Conservation (phyloP, 2,329 filamentous ascomycete genomes). For the Trichoderma sp. region DNA sequence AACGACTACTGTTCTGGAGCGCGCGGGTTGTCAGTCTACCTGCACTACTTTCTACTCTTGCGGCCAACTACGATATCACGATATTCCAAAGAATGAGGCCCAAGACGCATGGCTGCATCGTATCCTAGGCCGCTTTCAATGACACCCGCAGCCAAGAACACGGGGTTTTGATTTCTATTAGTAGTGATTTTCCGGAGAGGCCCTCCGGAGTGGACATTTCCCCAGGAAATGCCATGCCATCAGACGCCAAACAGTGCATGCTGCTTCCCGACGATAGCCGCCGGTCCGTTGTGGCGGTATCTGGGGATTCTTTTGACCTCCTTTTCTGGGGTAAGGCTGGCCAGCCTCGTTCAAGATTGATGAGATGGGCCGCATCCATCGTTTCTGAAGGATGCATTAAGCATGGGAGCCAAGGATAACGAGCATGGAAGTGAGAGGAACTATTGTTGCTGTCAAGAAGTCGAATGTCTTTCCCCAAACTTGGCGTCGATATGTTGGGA, state of each 20-base stretch:
- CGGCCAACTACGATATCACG: background rate
- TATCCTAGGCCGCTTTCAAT: background rate
- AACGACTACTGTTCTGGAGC: background rate
- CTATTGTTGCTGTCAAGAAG: background rate
- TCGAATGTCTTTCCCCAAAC: background rate
- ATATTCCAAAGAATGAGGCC: background rate
- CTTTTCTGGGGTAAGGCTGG: conserved; percentile 22
- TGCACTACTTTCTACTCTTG: background rate
- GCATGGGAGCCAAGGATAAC: background rate
- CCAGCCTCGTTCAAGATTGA: conserved; percentile 9
- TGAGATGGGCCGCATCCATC: background rate
- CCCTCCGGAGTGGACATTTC: conserved; percentile 17
- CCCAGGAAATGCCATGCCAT: conserved; percentile 19
- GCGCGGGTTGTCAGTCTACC: background rate
- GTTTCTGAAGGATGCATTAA: background rate
- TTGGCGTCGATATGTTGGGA: background rate
- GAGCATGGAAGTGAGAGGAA: background rate
- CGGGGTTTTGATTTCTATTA: conserved; percentile 18
- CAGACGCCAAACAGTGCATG: conserved; percentile 2
- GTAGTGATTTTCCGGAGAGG: conserved; percentile 14
- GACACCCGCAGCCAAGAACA: background rate
- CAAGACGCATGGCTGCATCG: background rate
- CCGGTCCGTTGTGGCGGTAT: conserved; percentile 22
- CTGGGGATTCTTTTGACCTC: conserved; percentile 16
- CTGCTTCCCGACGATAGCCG: conserved; percentile 22